Evolutionary conservation across 495 filamentous ascomycete genomes (phyloP), one percentile per base, ranked within the genome.

Genomic region (Penicillium malachiteum): DNA sequence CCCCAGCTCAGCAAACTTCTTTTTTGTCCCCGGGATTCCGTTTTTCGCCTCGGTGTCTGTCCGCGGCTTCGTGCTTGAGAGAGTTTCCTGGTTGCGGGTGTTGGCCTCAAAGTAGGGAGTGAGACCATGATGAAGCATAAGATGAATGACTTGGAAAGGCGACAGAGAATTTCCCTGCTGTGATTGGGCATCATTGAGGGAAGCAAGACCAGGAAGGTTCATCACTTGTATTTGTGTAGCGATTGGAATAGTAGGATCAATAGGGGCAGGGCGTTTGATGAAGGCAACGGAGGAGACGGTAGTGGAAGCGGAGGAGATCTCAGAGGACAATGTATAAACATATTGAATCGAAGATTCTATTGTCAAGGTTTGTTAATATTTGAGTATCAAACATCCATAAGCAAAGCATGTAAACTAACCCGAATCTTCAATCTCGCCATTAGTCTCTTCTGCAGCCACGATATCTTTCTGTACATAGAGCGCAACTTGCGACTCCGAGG

Each of bases 31-130:
- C n/a, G 94, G 89, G 59, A 99, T 90, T 40, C 93, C 93, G 13
- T 90, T 96, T 78, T 95, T 94, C 14, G 87, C 85, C 64, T 96
- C 93, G 13, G 87, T 86, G 65, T 96, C 93, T 31, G 83, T 81
- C 70, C 90, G 79, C 49, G 84, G 84, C 66, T 88, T 82, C 38
- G 78, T 76, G 40, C 83, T 83, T 64, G 80, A 81, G 38, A 79
- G 71, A 38, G 78, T 74, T 63, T 93, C 89, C 57, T 95, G 90
- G 62, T 78, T 86, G 66, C 90, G 94, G 33, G 92, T 92, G 70
- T 87, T 92, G 49, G 91, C 91, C 79, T 99, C 92, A 66, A 99
- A 96, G 68, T 96, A 96, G 45, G 94, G 95, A 56, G 86, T 90
- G 64, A 99, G 74, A 58, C 87, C 91, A 56, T 88, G 83, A 67